A percentile compares a stretch with the other conserved stretches of the same genome.
These are phyloP conservation scores for Copromyces sp. DNA, from an alignment of 495 filamentous ascomycete genomes.

Conservation along the genomic window DNA sequence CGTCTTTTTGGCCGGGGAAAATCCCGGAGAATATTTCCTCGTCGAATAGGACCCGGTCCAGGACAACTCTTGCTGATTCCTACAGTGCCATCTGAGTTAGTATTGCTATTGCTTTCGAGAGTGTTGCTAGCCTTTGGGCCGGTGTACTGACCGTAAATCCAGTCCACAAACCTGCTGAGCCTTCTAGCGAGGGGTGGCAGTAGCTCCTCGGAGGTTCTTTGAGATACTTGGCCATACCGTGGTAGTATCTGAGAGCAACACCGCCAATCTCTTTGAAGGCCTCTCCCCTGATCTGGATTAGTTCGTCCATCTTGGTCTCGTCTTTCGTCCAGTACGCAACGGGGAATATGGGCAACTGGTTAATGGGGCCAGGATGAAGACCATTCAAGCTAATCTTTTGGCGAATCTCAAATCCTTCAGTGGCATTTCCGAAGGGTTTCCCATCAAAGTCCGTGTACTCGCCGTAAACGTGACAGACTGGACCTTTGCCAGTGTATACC, in stretches of 20 bases:
- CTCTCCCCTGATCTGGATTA: background rate
- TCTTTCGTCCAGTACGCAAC: background rate
- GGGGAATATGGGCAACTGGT: background rate
- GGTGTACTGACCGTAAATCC: background rate
- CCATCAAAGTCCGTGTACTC: conserved; percentile 4
- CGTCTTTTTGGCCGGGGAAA: conserved; percentile 69
- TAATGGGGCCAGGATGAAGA: background rate
- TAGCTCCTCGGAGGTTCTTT: background rate
- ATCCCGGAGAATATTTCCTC: conserved; percentile 42
- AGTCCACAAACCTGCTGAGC: background rate
- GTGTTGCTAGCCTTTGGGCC: background rate
- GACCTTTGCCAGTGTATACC: background rate
- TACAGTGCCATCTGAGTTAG: background rate
- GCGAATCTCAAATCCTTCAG: background rate
- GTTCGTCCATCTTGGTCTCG: background rate
- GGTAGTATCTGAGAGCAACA: background rate
- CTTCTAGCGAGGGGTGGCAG: background rate
- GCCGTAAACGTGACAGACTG: background rate
- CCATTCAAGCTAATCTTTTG: background rate
- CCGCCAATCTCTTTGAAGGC: background rate
- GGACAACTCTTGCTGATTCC: background rate
- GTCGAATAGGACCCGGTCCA: conserved; percentile 12
- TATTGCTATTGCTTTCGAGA: background rate
- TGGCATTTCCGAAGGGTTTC: background rate
- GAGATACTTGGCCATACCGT: background rate